Conservation (phyloP, 2,329 filamentous ascomycete species). For the Ophiostoma ips region DNA sequence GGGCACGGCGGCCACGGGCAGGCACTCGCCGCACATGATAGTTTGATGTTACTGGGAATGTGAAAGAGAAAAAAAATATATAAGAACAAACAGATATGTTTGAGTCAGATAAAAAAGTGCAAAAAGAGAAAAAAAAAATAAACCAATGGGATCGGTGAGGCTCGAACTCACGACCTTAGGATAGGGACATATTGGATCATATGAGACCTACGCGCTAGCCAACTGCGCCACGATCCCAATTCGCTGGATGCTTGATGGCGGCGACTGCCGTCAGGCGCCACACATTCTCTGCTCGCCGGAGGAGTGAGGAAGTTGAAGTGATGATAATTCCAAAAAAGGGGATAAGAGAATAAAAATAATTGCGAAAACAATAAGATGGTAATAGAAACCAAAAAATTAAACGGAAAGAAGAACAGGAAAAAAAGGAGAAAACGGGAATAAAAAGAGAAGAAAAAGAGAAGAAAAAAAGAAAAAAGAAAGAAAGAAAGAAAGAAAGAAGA, state of each 20-base stretch:
- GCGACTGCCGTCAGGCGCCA: no score
- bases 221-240: constrained; percentile 3
- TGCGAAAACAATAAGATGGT: no score
- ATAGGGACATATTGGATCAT: background rate
- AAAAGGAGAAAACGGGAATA: background rate
- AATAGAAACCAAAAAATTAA: no score
- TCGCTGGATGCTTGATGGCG: background rate
- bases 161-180: constrained; percentile 15
- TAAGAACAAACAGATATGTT: no score
- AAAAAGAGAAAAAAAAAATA: no score
- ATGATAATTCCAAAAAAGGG: no score
- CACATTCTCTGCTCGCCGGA: background rate
- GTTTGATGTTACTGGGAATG: background rate
- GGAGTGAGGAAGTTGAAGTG: no score
- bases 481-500: background rate
- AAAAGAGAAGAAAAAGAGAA: background rate
- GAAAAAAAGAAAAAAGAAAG: background rate
- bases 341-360: no score
- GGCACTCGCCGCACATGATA: constrained; percentile 3
- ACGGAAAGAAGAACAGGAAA: background rate
- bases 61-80: background rate
- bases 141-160: constrained; percentile 13
- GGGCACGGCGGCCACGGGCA: background rate
- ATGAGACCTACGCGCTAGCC: constrained; percentile 3
- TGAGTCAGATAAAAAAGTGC: background rate